Base-by-base conservation (phyloP, 345 rosid species). In the Lumnitzera racemosa region DNA sequence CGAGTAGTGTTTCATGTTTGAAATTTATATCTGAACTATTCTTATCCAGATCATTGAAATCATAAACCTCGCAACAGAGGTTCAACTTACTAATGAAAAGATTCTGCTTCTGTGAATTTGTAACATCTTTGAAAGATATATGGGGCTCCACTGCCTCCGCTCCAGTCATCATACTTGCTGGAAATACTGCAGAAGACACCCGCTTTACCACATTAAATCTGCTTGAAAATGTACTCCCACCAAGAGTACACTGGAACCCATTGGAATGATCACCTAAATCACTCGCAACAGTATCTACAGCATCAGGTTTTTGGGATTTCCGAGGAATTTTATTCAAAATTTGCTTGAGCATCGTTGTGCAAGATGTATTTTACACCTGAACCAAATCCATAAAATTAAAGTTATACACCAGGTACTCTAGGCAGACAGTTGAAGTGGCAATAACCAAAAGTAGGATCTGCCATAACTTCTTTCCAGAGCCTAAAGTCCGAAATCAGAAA, bases 121-220 rank as follows among this genome's bases (percentile, higher is more conserved):
- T 80, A 27, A 84, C 85, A 56, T 84, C 88, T 73, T 87, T 87
- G 71, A 87, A 87, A 47, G 95, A 82, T 46, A 80, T 68, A 62
- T 77, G 79, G 3, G 90, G 88, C 56, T 87, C 95, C 51, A 87
- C 90, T 1, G 90, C 88, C 73, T 84, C 95, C 63, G 68, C 69
- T 63, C 88, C 95, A 25, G 84, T 78, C 77, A 80, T 84, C 49
- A 83, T 78, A 78, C 92, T 83, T 47, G 87, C 57, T 15, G 95
- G 95, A 69, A 87, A 87, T 61, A 87, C 95, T 50, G 87, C 90
- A 46, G 95, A 82, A 27, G 95, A 87, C 8, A 84, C 95, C 64
- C 90, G 66, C 72, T 87, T 87, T 61, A 87, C 90, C 53, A 87
- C 90, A 74, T 83, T 87, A 55, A 87, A 73, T 65, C 81, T 72